Conservation (phyloP, 768 basidiomycete genomes). For the Thelephora aurantiotincta region DNA sequence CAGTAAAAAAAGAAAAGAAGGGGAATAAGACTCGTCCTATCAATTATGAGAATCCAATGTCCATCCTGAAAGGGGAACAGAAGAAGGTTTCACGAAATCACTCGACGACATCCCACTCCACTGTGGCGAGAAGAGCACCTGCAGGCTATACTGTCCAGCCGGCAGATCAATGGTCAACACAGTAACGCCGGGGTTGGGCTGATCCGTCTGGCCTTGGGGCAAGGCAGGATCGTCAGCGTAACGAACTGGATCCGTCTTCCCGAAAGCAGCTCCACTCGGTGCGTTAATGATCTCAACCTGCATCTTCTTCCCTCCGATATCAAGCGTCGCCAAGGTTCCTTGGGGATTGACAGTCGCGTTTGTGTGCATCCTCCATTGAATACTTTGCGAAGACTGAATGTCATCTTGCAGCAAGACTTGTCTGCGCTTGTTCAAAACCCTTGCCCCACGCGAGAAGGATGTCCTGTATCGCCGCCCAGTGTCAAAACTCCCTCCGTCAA, state of each 20-base stretch:
- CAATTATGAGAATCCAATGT: slow-evolving; percentile 64
- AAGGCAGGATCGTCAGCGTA: slow-evolving; percentile 46
- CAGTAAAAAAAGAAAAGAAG: background rate
- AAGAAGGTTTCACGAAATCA: slow-evolving; percentile 52
- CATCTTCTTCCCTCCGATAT: slow-evolving; percentile 51
- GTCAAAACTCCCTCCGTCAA: slow-evolving; percentile 6
- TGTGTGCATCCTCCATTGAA: slow-evolving; percentile 93
- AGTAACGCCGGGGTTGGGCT: slow-evolving; percentile 62
- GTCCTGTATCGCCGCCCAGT: slow-evolving; percentile 23
- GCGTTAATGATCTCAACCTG: slow-evolving; percentile 41
- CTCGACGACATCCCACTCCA: slow-evolving; percentile 58
- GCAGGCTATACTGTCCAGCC: slow-evolving; percentile 61
- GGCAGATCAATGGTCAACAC: slow-evolving; percentile 59
- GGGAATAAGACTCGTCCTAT: background rate
- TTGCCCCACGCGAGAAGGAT: slow-evolving; percentile 73
- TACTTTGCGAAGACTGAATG: slow-evolving; percentile 37
- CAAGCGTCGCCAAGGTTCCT: slow-evolving; percentile 62
- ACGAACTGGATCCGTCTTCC: slow-evolving; percentile 37
- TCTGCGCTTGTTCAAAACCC: slow-evolving; percentile 65
- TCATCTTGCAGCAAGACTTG: slow-evolving; percentile 95
- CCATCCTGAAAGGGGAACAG: slow-evolving; percentile 66
- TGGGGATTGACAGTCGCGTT: slow-evolving; percentile 62
- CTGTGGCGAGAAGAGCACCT: slow-evolving; percentile 90
- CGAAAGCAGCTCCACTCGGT: slow-evolving; percentile 51
- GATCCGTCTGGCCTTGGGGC: slow-evolving; percentile 46